Evolutionary conservation across 139 green algal species (phyloP).

Genomic region (Coelastrella sp.): DNA sequence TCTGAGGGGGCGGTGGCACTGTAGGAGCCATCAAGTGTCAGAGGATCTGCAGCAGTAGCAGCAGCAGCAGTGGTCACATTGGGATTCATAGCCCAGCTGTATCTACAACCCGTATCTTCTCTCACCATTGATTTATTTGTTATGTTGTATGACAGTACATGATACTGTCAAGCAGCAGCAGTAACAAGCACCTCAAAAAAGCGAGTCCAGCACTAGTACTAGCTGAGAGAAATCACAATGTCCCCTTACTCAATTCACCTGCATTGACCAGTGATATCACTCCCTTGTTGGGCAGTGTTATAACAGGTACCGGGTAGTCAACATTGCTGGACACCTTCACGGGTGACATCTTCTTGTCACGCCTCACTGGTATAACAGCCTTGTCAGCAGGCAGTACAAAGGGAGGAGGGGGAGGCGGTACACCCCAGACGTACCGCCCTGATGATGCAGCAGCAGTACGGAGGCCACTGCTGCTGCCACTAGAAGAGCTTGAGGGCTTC

Average conservation of each 20-base stretch:
- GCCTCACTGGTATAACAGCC: neutral
- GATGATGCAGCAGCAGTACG: neutral
- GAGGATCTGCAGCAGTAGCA: neutral
- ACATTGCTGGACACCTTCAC: conserved; percentile 1
- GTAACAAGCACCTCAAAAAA: too few species aligned
- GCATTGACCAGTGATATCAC: neutral
- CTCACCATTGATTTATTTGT: too few species aligned
- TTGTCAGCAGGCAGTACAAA: conserved; percentile 6
- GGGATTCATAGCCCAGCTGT: neutral
- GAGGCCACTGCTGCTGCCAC: neutral
- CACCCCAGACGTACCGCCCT: conserved; percentile 3
- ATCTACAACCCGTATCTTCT: too few species aligned
- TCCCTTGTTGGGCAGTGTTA: conserved; percentile 20
- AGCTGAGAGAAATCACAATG: neutral
- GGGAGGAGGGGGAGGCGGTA: neutral
- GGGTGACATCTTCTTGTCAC: neutral
- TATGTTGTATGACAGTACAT: too few species aligned
- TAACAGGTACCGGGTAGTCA: conserved; percentile 38
- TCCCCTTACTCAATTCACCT: neutral
- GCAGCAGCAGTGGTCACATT: neutral
- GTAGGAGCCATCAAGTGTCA: conserved; percentile 24
- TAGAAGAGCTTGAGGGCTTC: neutral
- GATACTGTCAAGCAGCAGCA: neutral
- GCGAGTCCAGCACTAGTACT: too few species aligned
- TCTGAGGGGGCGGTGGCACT: neutral